Evolutionary conservation across 495 filamentous ascomycete species (phyloP).

Genomic region (Penicillium antarcticum): DNA sequence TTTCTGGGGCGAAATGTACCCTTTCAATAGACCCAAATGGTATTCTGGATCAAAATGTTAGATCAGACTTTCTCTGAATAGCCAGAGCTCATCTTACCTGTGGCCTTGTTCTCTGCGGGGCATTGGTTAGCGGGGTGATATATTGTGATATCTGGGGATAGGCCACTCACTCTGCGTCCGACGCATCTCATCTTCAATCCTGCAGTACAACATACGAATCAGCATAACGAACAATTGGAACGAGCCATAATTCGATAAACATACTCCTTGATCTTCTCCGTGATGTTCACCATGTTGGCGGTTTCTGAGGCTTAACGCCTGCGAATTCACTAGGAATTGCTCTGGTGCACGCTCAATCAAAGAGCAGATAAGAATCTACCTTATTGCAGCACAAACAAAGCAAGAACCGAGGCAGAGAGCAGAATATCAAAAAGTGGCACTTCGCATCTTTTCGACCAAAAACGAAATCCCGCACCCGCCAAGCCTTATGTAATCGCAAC

Average conservation of each 20-base stretch:
- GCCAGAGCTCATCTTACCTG: slow-evolving; percentile 55
- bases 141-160: slow-evolving; percentile 7
- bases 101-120: slow-evolving; percentile 94
- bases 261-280: slow-evolving; percentile 99
- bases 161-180: slow-evolving; percentile 82
- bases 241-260: slow-evolving; percentile 17
- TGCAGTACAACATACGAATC: slow-evolving; percentile 29
- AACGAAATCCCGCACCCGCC: slow-evolving; percentile 24
- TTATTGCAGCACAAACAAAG: background rate
- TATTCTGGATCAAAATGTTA: slow-evolving; percentile 64
- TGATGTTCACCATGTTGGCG: slow-evolving; percentile 96
- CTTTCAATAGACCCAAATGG: slow-evolving; percentile 96
- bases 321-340: background rate
- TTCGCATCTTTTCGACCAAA: slow-evolving; percentile 11
- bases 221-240: slow-evolving; percentile 8
- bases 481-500: slow-evolving; percentile 24
- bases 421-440: background rate
- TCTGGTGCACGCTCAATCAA: background rate
- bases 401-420: background rate
- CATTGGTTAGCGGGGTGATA: slow-evolving; percentile 33
- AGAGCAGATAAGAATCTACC: no score
- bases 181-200: slow-evolving; percentile 99
- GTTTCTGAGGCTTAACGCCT: slow-evolving; percentile 31
- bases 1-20: slow-evolving; percentile 48
- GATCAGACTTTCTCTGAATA: background rate